Base-by-base conservation (phyloP, 1,284 basidiomycete genomes). In the Mycosarcoma maydis region DNA sequence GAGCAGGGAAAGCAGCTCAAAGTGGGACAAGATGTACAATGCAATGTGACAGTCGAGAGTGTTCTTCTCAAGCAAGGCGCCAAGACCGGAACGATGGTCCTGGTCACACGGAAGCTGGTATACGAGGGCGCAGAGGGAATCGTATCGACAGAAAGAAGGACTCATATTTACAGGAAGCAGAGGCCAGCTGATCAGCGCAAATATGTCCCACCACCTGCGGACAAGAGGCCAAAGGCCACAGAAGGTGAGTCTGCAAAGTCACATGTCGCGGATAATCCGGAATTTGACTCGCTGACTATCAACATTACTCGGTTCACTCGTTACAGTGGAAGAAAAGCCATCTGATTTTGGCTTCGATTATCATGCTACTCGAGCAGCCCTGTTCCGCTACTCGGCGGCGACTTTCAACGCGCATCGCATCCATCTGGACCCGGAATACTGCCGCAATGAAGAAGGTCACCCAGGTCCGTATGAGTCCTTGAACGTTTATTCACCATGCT, bases 351-450 rank as follows among this genome's bases (percentile, higher is more conserved):
- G 61, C 29, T 70, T 65, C 19, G 54, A 70, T 46, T 70, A 65
- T 39, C 50, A 56, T 22, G 61, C 68, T 10, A 66, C 68, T 6
- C 52, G 70, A 24, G 57, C 68, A 0, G 72, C 56, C 2, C 73
- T 80, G 7, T 82, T 79, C 44, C 53, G 78, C n/a, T 80, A 78
- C 55, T 75, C 72, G 8, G 78, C 78, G 1, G 66, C 75, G 10
- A 80, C 77, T 0, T 80, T 74, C 65, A 80, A 79, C 50, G 72
- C 76, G 0, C 77, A 79, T 39, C 68, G 69, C 11, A 79, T 80
- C 36, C 78, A 80, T 33, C 57, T 76, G 19, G 77, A 78, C 27
- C 49, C 75, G 1, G 41, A 60, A 22, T 80, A 78, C 56, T 75
- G 72, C 29, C 64, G 72, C 14, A 57, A 73, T 4, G 57, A 73